A percentile compares a stretch with the other conserved stretches of the same genome.
These are phyloP conservation scores for Canavalia ensiformis DNA, from an alignment of 306 rosid genomes.

Conservation along the genomic window DNA sequence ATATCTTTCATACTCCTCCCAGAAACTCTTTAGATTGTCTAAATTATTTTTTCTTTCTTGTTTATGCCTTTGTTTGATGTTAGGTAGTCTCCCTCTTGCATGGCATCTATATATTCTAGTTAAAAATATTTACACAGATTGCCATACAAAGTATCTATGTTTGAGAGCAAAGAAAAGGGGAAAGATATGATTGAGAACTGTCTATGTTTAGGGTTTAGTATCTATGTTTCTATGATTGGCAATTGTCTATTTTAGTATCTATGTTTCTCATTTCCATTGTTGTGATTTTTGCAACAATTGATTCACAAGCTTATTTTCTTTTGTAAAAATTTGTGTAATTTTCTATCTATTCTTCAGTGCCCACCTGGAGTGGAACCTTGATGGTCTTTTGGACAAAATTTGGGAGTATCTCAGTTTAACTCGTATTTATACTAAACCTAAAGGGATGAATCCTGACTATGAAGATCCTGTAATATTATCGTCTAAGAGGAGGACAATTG, in stretches of 20 bases:
- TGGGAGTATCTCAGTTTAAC: constrained; percentile 95
- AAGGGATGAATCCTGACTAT: constrained; percentile 98
- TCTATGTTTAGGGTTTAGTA: neutral
- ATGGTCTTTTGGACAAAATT: constrained; percentile 91
- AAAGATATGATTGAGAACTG: neutral
- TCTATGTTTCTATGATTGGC: constrained; percentile 3
- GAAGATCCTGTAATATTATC: constrained; percentile 99
- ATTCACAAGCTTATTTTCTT: neutral
- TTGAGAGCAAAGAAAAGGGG: constrained; percentile 23
- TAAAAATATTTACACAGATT: neutral
- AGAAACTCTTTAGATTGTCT: neutral
- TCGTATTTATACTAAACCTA: constrained; percentile 96
- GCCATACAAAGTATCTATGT: neutral
- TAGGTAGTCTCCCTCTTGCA: neutral
- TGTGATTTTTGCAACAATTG: neutral
- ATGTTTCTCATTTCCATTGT: constrained; percentile 2
- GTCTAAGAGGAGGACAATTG: constrained; percentile 85
- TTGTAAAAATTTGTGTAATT: constrained; percentile 31
- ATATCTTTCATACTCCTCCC: neutral
- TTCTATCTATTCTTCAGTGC: constrained; percentile 71
- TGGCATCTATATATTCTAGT: constrained; percentile 33
- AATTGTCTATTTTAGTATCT: neutral
- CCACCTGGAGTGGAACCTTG: constrained; percentile 99
- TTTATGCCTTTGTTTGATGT: neutral
- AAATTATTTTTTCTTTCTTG: neutral